Conservation (phyloP, 805 yeast species). For the Candida insectorum region DNA sequence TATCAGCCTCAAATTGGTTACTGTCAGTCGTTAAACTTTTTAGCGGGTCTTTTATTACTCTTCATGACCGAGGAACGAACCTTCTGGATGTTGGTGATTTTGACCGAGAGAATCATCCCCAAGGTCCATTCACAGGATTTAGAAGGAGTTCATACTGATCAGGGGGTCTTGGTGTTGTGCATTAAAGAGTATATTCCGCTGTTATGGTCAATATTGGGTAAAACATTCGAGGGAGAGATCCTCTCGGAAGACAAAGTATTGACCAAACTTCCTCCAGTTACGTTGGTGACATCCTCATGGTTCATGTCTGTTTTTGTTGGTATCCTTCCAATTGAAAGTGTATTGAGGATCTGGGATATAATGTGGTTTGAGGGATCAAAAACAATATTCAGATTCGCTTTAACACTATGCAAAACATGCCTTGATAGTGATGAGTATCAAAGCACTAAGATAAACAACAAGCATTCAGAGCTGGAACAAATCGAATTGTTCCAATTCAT, state of each 20-base stretch:
- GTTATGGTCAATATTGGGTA: constrained; percentile 60
- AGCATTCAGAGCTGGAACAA: constrained; percentile 35
- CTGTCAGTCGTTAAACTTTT: constrained; percentile 91
- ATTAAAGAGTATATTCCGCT: constrained; percentile 79
- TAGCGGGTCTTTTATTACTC: constrained; percentile 80
- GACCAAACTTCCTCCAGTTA: constrained; percentile 79
- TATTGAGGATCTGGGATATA: constrained; percentile 91
- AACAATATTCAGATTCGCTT: constrained; percentile 75
- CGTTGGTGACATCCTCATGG: constrained; percentile 95
- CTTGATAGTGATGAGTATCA: constrained; percentile 58
- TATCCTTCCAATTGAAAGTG: constrained; percentile 81
- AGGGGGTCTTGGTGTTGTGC: constrained; percentile 88
- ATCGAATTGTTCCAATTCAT: constrained; percentile 71
- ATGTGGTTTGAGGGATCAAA: constrained; percentile 89
- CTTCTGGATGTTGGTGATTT: constrained; percentile 93
- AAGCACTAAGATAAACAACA: constrained; percentile 14
- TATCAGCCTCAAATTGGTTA: constrained; percentile 90
- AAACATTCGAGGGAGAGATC: constrained; percentile 36
- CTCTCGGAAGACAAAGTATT: constrained; percentile 52
- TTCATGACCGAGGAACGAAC: constrained; percentile 88
- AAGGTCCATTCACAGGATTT: constrained; percentile 86
- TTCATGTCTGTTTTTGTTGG: constrained; percentile 97
- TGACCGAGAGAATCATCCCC: constrained; percentile 81
- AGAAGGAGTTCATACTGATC: constrained; percentile 94
- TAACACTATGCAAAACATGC: constrained; percentile 73